Evolutionary conservation across 805 yeast species (phyloP).

Genomic region (Monosporozyma aerobia): DNA sequence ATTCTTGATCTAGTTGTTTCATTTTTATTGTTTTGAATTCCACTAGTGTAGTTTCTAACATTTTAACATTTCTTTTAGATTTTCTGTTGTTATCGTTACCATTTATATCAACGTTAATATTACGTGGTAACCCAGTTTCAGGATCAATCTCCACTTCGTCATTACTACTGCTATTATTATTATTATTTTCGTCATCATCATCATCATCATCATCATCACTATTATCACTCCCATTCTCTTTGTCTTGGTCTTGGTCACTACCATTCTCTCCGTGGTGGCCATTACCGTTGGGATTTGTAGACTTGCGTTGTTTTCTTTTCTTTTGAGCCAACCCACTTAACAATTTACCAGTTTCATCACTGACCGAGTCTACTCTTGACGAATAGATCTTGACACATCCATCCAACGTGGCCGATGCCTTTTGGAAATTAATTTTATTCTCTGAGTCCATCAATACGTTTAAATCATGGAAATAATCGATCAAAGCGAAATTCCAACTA

Average conservation of each 20-base stretch:
- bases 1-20: constrained; percentile 53
- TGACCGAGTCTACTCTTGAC: constrained; percentile 85
- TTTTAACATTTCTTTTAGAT: constrained; percentile 18
- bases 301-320: constrained; percentile 10
- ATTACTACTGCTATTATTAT: constrained; percentile 14
- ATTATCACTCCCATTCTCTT: too few species aligned
- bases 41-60: constrained; percentile 38
- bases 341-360: constrained; percentile 78
- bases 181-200: constrained; percentile 17
- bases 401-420: constrained; percentile 84
- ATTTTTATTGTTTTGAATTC: constrained; percentile 42
- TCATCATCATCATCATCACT: constrained; percentile 11
- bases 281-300: constrained; percentile 1
- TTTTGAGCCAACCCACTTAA: constrained; percentile 60
- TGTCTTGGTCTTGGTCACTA: too few species aligned
- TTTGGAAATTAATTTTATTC: constrained; percentile 72
- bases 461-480: constrained; percentile 84
- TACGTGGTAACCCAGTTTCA: constrained; percentile 27
- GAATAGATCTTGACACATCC: constrained; percentile 92
- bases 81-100: constrained; percentile 17
- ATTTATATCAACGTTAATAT: constrained; percentile 19
- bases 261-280: too few species aligned
- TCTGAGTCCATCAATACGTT: constrained; percentile 67
- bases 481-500: constrained; percentile 84
- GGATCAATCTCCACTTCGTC: constrained; percentile 27